Base-by-base conservation (phyloP, 108 stramenopile species). In the Skeletonema tropicum region DNA sequence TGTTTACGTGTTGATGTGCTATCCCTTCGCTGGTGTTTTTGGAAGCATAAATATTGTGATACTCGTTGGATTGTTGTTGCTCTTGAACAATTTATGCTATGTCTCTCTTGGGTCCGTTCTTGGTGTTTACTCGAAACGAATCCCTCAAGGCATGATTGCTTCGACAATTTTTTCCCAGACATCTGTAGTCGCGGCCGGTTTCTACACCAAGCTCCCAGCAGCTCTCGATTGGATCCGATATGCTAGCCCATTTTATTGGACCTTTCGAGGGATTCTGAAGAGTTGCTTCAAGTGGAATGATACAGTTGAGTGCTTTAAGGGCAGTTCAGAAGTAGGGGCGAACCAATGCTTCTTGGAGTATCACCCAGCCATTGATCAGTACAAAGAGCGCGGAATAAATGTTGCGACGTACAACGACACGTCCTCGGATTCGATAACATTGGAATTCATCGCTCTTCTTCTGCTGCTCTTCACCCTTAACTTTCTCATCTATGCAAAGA, bases 291-390 rank as follows among this genome's bases (percentile, higher is more conserved):
- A 19, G 25, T 73, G 64, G 60, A 63, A 32, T 29, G 70, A 71
- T 25, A 71, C 70, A 7, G 26, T 62, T 21, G 35, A 60, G 17
- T 71, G 70, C 25, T 9, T 60, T 10, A 61, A 61, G 60, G 70
- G 70, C 6, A 32, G 23, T 8, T 25, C 57, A 33, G 60, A 35
- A 19, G 70, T 46, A 45, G 70, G 70, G 39, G 39, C 33, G 2
- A 71, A 62, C 38, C 30, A 61, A 21, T 71, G 70, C 38, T 71
- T 71, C 38, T 21, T 71, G 19, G 70, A 71, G 61, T 42, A 41
- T 8, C 57, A 61, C 39, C 21, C 23, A 15, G 21, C 31, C 17
- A 71, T 71, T 21, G 32, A 71, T 35, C 61, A 62, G 21, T 61
- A 35, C 14, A 71, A 71, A 38, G 35, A 19, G 17, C 46, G 70